A percentile compares a stretch with the other conserved stretches of the same genome.
phyloP scores from a whole-genome alignment of 768 basidiomycete species.

The Tricholoma flavovirens region DNA sequence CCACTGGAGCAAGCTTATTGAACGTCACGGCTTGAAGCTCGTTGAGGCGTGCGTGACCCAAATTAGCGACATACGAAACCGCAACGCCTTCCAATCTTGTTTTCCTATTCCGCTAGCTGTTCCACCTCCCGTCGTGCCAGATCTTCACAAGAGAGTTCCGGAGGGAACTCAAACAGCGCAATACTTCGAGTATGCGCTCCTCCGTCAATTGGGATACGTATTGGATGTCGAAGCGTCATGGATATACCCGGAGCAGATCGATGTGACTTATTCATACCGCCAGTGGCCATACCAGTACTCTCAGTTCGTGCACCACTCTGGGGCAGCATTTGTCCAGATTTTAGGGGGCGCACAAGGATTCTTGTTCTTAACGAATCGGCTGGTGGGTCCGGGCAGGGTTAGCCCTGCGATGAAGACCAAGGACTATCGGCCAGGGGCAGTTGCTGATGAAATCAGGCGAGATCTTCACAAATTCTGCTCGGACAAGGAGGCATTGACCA shows the following conservation, averaged over 20 bases:
- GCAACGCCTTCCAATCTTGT: conserved; percentile 90
- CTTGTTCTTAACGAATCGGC: conserved; percentile 82
- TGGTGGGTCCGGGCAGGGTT: conserved; percentile 69
- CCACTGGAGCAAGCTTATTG: conserved; percentile 76
- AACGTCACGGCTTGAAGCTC: conserved; percentile 84
- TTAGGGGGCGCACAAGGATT: conserved; percentile 76
- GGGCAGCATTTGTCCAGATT: conserved; percentile 87
- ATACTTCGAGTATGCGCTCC: conserved; percentile 78
- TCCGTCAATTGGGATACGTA: conserved; percentile 76
- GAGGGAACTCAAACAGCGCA: conserved; percentile 59
- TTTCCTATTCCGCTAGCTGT: conserved; percentile 76
- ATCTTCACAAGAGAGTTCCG: conserved; percentile 61
- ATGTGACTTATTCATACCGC: conserved; percentile 88
- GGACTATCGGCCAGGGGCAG: conserved; percentile 43
- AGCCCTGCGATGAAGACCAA: conserved; percentile 47
- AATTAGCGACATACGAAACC: conserved; percentile 78
- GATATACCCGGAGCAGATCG: conserved; percentile 74
- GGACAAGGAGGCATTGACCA: conserved; percentile 44
- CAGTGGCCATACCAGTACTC: conserved; percentile 71
- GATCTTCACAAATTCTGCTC: conserved; percentile 62
- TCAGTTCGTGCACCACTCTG: conserved; percentile 89
- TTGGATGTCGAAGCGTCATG: conserved; percentile 75
- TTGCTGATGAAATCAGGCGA: conserved; percentile 56
- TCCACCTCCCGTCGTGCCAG: conserved; percentile 64
- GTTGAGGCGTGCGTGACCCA: conserved; percentile 93